Evolutionary conservation across 805 yeast species (phyloP).

Genomic region (Kazachstania bromeliacearum): DNA sequence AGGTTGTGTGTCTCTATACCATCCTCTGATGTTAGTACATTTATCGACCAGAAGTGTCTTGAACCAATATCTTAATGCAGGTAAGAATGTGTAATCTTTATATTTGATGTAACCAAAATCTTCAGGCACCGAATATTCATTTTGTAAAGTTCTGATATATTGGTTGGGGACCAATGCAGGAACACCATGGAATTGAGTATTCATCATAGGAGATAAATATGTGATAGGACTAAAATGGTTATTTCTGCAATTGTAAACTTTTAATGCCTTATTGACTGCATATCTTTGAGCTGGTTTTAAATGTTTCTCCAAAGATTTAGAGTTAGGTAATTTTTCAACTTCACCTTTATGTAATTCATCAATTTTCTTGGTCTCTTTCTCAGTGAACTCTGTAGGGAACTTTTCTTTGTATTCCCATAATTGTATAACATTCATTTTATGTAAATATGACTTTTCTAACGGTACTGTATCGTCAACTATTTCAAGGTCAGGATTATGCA

Average conservation of each 20-base stretch:
- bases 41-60: constrained; percentile 12
- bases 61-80: constrained; percentile 51
- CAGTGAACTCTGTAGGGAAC: constrained; percentile 9
- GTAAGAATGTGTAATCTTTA: constrained; percentile 37
- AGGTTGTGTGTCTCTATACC: constrained; percentile 7
- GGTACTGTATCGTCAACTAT: background rate
- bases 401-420: constrained; percentile 9
- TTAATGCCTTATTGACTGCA: constrained; percentile 24
- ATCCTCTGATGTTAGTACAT: constrained; percentile 11
- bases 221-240: constrained; percentile 43
- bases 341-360: constrained; percentile 9
- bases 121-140: constrained; percentile 41
- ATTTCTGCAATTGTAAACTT: constrained; percentile 48
- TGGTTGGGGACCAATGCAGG: constrained; percentile 47
- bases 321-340: constrained; percentile 2
- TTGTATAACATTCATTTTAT: constrained; percentile 5
- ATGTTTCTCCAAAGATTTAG: constrained; percentile 11
- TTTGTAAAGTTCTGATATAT: constrained; percentile 32
- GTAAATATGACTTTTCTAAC: background rate
- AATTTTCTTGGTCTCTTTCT: constrained; percentile 6
- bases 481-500: background rate
- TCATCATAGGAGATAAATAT: constrained; percentile 45
- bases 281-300: constrained; percentile 28
- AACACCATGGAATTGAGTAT: constrained; percentile 49
- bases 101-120: constrained; percentile 27